Base-by-base conservation (phyloP, 2,329 filamentous ascomycete species). In the Furcasterigmium furcatum region DNA sequence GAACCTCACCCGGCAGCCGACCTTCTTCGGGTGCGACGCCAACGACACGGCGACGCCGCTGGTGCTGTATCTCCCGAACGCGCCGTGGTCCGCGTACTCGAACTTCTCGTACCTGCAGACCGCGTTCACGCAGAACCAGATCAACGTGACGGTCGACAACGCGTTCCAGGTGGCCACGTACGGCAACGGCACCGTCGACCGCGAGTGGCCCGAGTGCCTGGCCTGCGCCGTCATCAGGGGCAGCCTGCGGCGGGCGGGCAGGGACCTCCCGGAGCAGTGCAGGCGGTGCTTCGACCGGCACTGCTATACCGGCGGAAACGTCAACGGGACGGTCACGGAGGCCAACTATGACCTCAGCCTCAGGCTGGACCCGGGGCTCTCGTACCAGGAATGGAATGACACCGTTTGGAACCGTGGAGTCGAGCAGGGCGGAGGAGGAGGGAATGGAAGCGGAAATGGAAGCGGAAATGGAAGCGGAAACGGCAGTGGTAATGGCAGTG, bases 231-330 rank as follows among this genome's bases (percentile, higher is more conserved):
- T 95, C 34, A 75, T 97, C 14, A 80, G 79, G 43, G 80, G 92
- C 50, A 90, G 85, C 54, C 79, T 94, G 53, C 73, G 82, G 49
- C 79, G 89, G 40, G 92, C 88, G 1, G 73, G 76, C 16, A 86
- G 85, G 1, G 51, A 68, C 0, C 75, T 91, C 2, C 92, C 92
- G 0, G 73, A 77, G 1, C 81, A 80, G 10, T 99, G 94, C 70
- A 73, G 68, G 36, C 58, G 75, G 41, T 99, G 94, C 71, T 97
- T 96, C 65, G 54, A 72, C 12, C 66, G 72, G 18, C 96, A 96
- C 71, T 99, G 94, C 77, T 99, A 94, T 92, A 81, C 96, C 62
- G 94, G 94, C n/a, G 88, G 80, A 1, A 55, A 58, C 18, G 60
- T 60, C 42, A 49, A 47, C 2, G 38, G 29, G 9, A 48, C 52